Evolutionary conservation across 2,329 filamentous ascomycete genomes (phyloP).

Genomic region (Cladobotryum mycophilum): DNA sequence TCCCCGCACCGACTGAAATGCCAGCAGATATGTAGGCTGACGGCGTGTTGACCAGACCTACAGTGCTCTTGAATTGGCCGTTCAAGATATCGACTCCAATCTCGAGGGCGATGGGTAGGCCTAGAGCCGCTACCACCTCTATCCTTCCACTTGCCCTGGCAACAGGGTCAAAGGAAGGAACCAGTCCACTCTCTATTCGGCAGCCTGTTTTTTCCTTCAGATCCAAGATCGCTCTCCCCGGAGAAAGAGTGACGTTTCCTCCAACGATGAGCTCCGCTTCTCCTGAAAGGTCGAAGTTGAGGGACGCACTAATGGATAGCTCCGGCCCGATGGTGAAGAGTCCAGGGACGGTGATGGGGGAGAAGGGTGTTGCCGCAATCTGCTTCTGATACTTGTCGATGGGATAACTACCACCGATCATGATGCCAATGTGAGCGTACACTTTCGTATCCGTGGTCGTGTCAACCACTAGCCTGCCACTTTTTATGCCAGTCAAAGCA

Average conservation of each 20-base stretch:
- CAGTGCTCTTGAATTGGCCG: constrained; percentile 3
- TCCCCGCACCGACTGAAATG: background rate
- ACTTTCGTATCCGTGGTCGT: background rate
- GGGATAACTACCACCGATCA: background rate
- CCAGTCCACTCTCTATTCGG: background rate
- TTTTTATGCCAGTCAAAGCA: background rate
- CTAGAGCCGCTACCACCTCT: background rate
- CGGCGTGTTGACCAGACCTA: background rate
- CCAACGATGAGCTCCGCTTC: background rate
- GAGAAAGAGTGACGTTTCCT: background rate
- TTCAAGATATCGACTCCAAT: constrained; percentile 4
- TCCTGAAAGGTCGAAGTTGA: background rate
- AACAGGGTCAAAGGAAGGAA: background rate
- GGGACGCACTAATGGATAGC: background rate
- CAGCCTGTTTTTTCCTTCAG: background rate
- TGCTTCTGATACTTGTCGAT: background rate
- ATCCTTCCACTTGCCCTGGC: background rate
- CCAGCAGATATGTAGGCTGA: background rate
- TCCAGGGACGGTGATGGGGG: background rate
- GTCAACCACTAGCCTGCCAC: background rate
- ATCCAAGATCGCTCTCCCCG: background rate
- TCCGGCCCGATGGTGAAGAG: background rate
- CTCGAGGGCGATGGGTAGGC: constrained; percentile 1
- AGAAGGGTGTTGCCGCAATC: background rate
- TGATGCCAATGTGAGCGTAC: constrained; percentile 1